Evolutionary conservation across 2,329 filamentous ascomycete genomes (phyloP), one percentile per base, ranked within the genome.

Genomic region (Epichloe sp.): DNA sequence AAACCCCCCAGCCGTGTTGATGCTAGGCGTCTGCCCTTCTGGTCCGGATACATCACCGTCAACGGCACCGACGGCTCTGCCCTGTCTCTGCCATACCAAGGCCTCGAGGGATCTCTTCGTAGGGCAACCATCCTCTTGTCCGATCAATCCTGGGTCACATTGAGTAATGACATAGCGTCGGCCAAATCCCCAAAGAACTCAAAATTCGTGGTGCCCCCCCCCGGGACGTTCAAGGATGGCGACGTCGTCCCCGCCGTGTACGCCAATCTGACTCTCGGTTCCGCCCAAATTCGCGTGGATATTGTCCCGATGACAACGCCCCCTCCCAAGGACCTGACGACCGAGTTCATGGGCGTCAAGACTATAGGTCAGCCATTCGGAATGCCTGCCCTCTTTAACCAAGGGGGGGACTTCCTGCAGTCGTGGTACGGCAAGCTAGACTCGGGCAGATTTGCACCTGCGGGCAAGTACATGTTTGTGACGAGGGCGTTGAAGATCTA

Each of bases 401-500:
- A 60, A 8, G 59, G 62, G 50, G 56, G 57, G 21, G 17, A 53
- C 4, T 51, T 60, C 53, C 49, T 55, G 10, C n/a, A 59, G 3
- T 47, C 45, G 0, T 79, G 72, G 66, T 67, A 73, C 45, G 76
- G 76, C 14, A 60, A 62, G 48, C 59, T 78, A 4, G 63, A 64
- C 0, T 66, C 70, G 7, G 75, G 73, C 5, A 62, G 55, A 0
- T 75, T 71, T 51, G 74, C 68, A 1, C 70, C 73, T 0, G 63
- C 65, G 1, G 76, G 75, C 5, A 56, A 59, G 37, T 79, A 79
- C 62, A 72, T 70, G 60, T 62, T 78, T 49, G 63, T 63, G 1
- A 63, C 76, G 37, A 68, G 68, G 53, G 71, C 74, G 3, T 59
- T 78, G 54, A 69, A 68, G 54, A 68, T 78, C 52, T 75, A 72